Base-by-base conservation (phyloP, 2,329 filamentous ascomycete species). In the Teratosphaeria zuluensis region DNA sequence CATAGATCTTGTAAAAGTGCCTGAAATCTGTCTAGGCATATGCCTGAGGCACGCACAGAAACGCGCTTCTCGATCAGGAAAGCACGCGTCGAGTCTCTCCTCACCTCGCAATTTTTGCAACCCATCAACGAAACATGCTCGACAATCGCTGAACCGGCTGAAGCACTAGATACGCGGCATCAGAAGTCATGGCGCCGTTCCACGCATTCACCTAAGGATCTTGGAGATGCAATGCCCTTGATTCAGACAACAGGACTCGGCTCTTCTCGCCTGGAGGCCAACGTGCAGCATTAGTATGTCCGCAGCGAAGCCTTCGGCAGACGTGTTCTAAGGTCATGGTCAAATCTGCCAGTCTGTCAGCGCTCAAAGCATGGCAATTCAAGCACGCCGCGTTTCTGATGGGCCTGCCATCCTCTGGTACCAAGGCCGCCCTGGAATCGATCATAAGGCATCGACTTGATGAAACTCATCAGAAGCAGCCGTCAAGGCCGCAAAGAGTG, bases 331-430 rank as follows among this genome's bases (percentile, higher is more conserved):
- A 16, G 16, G 16, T n/a, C n/a, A 48, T 48, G 42, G 42, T 48
- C 42, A 9, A 35, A 35, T 2, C 33, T 35, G 33, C 48, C 48
- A 28, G 19, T 21, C 32, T 53, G 19, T 31, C 52, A 35, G 52
- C 28, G 4, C 52, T 85, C 32, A 85, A 82, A 66, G 69, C 75
- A 32, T 70, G 74, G 51, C 75, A 83, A 53, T 74, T 90, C 24
- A 83, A 84, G 66, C 74, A 77, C 38, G 71, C 89, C 42, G 84
- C 86, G 4, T 78, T 78, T 57, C 77, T 79, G 61, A 87, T 83
- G 58, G 87, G 86, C 8, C 77, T 84, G 38, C 75, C 79, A 28
- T 78, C 75, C 1, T 77, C 81, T 0, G 87, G 87, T 4, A 82
- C 79, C 3, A 90, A 89, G 67, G 62, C 76, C 0, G 72, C 76